A percentile compares a stretch with the other conserved stretches of the same genome.
Conservation (phyloP, 2,329 filamentous ascomycete species). For the Neoscytalidium dimidiatum region DNA sequence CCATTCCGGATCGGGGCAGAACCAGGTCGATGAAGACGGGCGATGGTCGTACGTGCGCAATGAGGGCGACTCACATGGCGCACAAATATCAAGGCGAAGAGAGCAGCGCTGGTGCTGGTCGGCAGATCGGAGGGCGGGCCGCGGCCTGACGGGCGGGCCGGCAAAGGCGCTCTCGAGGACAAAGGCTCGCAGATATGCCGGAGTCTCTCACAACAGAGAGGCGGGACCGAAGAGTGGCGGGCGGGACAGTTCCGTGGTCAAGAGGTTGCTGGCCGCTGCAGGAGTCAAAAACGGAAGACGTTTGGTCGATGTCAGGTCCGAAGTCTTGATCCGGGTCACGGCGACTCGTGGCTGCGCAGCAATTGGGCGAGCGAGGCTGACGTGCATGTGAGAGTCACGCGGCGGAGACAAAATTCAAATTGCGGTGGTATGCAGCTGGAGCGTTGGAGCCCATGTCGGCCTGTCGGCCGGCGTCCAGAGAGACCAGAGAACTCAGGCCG, state of each 20-base stretch:
- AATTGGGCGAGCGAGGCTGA: conserved; percentile 7
- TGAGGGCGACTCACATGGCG: conserved; percentile 16
- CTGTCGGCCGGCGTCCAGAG: conserved; percentile 2
- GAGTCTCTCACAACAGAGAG: not conserved
- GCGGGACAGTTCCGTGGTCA: conserved; percentile 8
- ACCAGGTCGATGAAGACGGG: not conserved
- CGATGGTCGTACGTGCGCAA: conserved; percentile 6
- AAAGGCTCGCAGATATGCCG: not conserved
- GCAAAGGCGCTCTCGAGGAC: not conserved
- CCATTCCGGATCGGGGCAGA: conserved; percentile 17
- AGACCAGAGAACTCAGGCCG: not conserved
- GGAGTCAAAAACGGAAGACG: conserved; percentile 15
- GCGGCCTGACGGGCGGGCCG: not conserved
- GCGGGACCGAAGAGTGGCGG: conserved; percentile 7
- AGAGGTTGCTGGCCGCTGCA: conserved; percentile 10
- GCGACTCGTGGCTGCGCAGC: not conserved
- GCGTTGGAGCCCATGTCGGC: conserved; percentile 14
- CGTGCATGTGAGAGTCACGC: conserved; percentile 14
- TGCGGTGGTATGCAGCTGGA: conserved; percentile 11
- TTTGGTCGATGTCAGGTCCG: not conserved
- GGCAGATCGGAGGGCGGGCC: not conserved
- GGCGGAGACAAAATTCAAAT: conserved; percentile 12
- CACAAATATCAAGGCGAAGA: conserved; percentile 7
- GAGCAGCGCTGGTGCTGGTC: not conserved
- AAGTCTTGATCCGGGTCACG: not conserved